Base-by-base conservation (phyloP, 495 filamentous ascomycete species). In the Podospora bellae-mahoneyi region DNA sequence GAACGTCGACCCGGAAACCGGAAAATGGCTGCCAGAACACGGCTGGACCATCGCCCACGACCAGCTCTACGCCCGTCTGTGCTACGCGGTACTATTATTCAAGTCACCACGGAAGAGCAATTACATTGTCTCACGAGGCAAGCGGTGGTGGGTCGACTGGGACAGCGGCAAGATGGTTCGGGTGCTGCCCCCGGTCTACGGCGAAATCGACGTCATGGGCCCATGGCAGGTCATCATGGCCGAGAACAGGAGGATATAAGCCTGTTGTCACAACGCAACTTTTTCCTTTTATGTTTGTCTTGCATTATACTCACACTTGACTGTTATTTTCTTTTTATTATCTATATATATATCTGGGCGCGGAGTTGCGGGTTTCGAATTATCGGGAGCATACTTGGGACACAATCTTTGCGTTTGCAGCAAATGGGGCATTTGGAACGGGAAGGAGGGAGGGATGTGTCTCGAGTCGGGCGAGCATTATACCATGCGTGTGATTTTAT, bases 11-110 rank as follows among this genome's bases (percentile, higher is more conserved):
- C 71, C 74, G 2, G 73, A 72, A 16, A 78, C 71, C 60, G 77
- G 82, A 10, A 87, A 87, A 76, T 87, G 84, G 84, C 63, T 65
- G 20, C 85, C 85, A 3, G 73, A 72, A 19, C 81, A 82, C 66
- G 71, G 70, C 19, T 80, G 81, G 79, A 83, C 81, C 13, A 67
- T 70, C 18, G 80, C 80, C 57, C 83, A 84, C 70, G 83, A 87
- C 71, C 77, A 84, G 67, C 73, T 83, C 16, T 87, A 86, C 67
- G 84, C 84, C 18, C 81, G 80, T 60, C 74, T 84, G 2, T 87
- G 85, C 70, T 85, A 85, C 76, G 75, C 83, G 5, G 79, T 83
- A 19, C 76, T 87, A 15, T 73, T 81, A 13, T 75, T 77, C 70
- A 76, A 78, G 63, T 75, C 74, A 32, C 82, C 81, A n/a, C 70